Evolutionary conservation across 805 yeast genomes (phyloP).

Genomic region (Cyberlindnera misumaiensis): DNA sequence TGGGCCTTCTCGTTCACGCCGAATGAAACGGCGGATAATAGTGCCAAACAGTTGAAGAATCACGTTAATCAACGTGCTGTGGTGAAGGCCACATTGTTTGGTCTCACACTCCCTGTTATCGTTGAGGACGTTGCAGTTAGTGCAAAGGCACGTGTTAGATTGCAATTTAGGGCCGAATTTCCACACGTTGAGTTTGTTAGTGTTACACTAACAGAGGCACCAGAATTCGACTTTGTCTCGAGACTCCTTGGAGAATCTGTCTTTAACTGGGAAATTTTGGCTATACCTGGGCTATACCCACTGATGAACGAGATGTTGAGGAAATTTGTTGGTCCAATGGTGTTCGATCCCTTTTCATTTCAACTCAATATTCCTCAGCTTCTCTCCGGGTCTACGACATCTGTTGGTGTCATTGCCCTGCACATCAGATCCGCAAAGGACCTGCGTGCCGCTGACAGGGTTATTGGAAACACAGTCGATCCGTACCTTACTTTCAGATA

Average conservation of each 20-base stretch:
- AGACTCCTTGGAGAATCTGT: slow-evolving; percentile 69
- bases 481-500: slow-evolving; percentile 79
- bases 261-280: slow-evolving; percentile 81
- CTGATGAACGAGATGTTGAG: slow-evolving; percentile 79
- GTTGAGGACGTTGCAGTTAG: slow-evolving; percentile 76
- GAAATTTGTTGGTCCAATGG: slow-evolving; percentile 82
- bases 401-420: slow-evolving; percentile 80
- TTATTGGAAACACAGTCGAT: slow-evolving; percentile 75
- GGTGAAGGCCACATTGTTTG: slow-evolving; percentile 76
- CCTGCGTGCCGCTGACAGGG: slow-evolving; percentile 57
- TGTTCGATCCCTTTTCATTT: slow-evolving; percentile 86
- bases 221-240: slow-evolving; percentile 79
- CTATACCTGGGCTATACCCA: slow-evolving; percentile 81
- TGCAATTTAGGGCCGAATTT: slow-evolving; percentile 83
- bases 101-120: slow-evolving; percentile 70
- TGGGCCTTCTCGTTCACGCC: slow-evolving; percentile 93
- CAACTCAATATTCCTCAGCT: slow-evolving; percentile 90
- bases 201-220: slow-evolving; percentile 78
- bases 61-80: slow-evolving; percentile 77
- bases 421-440: slow-evolving; percentile 60
- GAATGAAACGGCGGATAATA: slow-evolving; percentile 78
- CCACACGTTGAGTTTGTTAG: slow-evolving; percentile 93
- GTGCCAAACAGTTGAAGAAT: slow-evolving; percentile 76
- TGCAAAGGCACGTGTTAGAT: slow-evolving; percentile 68
- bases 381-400: slow-evolving; percentile 77